phyloP scores from a whole-genome alignment of 805 yeast genomes.

The Schizosaccharomyces octosporus region DNA sequence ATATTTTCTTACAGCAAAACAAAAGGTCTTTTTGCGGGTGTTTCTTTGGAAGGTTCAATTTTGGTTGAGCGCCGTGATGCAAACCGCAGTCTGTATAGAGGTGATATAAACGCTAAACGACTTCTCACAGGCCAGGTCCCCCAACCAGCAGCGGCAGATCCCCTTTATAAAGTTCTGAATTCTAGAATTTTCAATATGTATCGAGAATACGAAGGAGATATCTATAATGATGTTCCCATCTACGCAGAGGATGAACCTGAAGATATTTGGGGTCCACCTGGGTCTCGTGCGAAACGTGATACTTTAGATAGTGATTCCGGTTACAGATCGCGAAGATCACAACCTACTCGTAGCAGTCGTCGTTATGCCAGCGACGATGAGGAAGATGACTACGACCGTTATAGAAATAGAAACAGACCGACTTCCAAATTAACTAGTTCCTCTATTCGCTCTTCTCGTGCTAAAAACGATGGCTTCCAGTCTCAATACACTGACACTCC shows the following conservation, averaged over 20 bases:
- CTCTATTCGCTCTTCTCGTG: neutral
- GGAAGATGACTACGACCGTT: constrained; percentile 20
- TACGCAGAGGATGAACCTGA: constrained; percentile 12
- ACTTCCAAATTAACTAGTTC: neutral
- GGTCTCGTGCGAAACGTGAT: neutral
- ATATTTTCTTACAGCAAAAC: constrained; percentile 85
- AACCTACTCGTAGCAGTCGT: neutral
- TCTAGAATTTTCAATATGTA: constrained; percentile 50
- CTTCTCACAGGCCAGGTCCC: constrained; percentile 73
- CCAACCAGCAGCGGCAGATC: constrained; percentile 75
- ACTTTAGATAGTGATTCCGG: neutral
- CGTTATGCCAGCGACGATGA: constrained; percentile 11
- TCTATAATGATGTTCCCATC: constrained; percentile 55
- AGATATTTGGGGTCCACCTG: constrained; percentile 4
- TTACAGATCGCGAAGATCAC: neutral
- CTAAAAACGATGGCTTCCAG: neutral
- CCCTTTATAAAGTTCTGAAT: constrained; percentile 64
- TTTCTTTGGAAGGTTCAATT: constrained; percentile 88
- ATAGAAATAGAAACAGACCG: neutral
- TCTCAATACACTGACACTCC: neutral
- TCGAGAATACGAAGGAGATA: constrained; percentile 32
- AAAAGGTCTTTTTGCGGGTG: constrained; percentile 92
- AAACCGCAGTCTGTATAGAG: constrained; percentile 81
- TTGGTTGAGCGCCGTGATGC: constrained; percentile 94
- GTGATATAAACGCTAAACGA: constrained; percentile 62